Evolutionary conservation across 352 stramenopile species (phyloP), one percentile per base, ranked within the genome.

Genomic region (Globisporangium barbulae): DNA sequence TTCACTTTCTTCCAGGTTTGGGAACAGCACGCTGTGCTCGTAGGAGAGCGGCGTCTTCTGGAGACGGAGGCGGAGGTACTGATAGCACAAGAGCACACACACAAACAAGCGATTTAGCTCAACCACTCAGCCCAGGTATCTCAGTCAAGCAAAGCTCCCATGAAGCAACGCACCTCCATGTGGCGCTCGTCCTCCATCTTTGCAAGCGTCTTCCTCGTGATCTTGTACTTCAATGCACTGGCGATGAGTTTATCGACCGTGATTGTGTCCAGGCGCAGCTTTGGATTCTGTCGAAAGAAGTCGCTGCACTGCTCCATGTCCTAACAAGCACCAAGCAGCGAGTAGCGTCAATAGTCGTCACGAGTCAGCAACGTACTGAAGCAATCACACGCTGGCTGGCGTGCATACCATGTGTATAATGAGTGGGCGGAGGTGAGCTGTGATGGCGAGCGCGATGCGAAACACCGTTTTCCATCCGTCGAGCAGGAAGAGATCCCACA

Each of bases 381-480:
- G 0, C 22, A 59, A 9, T 1, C 19, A n/a, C 33, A 53, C 42
- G 50, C 9, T 41, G 35, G 5, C 8, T 15, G 9, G 35, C 15
- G 10, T 41, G 7, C 8, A 41, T 72, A 90, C 84, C 76, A 93
- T 74, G 2, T 70, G 41, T 17, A 93, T 63, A 28, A 95, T 71
- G 9, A 75, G 72, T 28, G 75, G 78, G 22, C 78, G 72, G 45
- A 95, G 67, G 56, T 83, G 70, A 0, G 73, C 73, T 1, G 79
- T 89, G 25, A 93, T 76, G 3, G 84, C 81, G 19, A 95, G 75
- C 8, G 81, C 83, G 13, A 93, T 62, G 53, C 78, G 83, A 63
- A 84, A 93, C 7, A 91, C 58, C 69, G 83, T 72, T 66, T 92
- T 93, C 81, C 83, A 90, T 8, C 86, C 86, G 57, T 95, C 86